Conservation (phyloP, 2,329 filamentous ascomycete species). For the Scytalidium sp. region DNA sequence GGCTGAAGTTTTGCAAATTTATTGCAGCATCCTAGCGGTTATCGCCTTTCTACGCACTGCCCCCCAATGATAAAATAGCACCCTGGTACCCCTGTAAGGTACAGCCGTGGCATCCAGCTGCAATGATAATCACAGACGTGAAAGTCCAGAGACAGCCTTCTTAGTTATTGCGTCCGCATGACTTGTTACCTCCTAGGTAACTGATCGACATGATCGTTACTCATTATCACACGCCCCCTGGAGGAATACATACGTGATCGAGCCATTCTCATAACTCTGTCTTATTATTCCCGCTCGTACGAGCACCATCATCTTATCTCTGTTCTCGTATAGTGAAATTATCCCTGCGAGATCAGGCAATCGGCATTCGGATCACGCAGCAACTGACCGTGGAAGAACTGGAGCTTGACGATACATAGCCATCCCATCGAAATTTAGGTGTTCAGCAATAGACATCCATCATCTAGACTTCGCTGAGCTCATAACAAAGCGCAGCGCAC, state of each 20-base stretch:
- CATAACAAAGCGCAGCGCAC: conserved; percentile 2
- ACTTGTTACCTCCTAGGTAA: background rate
- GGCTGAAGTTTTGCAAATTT: background rate
- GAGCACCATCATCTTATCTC: background rate
- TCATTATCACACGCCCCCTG: background rate
- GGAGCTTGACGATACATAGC: background rate
- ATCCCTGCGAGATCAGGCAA: background rate
- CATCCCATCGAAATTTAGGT: background rate
- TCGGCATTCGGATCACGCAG: background rate
- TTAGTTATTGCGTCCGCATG: background rate
- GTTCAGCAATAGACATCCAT: background rate
- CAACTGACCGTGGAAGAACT: background rate
- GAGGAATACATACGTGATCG: background rate
- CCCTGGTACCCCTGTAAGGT: background rate
- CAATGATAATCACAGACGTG: background rate
- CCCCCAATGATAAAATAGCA: background rate
- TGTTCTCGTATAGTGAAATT: background rate
- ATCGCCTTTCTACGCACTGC: background rate
- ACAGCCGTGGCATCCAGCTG: background rate
- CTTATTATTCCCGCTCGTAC: background rate
- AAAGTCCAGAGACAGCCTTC: background rate
- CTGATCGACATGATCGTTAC: background rate
- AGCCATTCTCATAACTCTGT: background rate
- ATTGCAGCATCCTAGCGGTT: background rate
- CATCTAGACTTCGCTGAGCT: background rate